Conservation (phyloP, 352 stramenopile genomes). For the Phytopythium delawarense region DNA sequence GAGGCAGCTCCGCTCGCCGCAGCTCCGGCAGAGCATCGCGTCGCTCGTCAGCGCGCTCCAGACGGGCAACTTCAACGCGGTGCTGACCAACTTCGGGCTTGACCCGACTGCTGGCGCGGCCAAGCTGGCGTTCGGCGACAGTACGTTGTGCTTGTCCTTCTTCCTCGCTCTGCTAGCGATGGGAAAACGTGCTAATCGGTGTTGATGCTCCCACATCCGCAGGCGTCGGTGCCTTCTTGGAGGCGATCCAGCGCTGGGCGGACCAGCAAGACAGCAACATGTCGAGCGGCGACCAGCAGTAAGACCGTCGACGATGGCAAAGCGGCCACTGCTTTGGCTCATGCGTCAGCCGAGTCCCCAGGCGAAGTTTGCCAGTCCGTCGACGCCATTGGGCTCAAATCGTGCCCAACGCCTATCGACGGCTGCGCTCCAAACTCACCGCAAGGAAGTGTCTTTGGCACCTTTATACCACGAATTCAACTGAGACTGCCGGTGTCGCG, state of each 20-base stretch:
- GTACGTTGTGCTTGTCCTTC: constrained; percentile 25
- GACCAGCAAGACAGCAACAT: constrained; percentile 51
- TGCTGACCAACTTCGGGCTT: constrained; percentile 90
- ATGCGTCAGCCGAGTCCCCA: neutral
- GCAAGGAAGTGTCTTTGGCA: neutral
- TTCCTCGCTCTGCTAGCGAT: neutral
- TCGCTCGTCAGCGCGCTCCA: constrained; percentile 82
- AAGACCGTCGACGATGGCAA: neutral
- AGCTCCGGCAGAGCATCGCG: constrained; percentile 87
- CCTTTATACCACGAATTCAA: neutral
- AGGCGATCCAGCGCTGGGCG: constrained; percentile 73
- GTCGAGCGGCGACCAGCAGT: constrained; percentile 9
- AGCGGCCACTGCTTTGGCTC: too few species aligned
- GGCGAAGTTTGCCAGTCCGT: neutral
- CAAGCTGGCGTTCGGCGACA: constrained; percentile 82
- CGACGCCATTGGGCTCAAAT: neutral
- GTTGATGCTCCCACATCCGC: neutral
- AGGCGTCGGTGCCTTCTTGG: constrained; percentile 77
- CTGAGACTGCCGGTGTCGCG: neutral
- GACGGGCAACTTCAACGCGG: constrained; percentile 87
- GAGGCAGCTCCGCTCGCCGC: constrained; percentile 64
- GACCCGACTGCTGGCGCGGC: constrained; percentile 66
- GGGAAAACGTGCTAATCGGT: neutral
- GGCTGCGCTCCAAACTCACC: neutral
- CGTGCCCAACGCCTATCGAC: neutral